Evolutionary conservation across 441 rosid species (phyloP).

Genomic region (Iberis amara): DNA sequence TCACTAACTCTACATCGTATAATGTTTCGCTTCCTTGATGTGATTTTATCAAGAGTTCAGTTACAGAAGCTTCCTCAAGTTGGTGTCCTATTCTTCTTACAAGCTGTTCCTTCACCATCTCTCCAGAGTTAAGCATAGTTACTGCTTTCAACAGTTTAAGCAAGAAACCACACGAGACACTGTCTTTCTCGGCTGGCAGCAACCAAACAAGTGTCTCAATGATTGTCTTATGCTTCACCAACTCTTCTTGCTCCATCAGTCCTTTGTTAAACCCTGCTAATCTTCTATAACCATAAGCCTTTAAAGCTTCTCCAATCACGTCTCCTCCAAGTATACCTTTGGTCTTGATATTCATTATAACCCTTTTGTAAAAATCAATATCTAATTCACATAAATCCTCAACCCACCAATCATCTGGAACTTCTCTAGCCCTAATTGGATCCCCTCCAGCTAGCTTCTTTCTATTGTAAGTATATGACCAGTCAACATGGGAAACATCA

Average conservation of each 20-base stretch:
- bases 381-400: conserved; percentile 81
- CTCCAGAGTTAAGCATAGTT: conserved; percentile 44
- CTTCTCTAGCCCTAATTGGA: conserved; percentile 42
- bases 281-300: conserved; percentile 72
- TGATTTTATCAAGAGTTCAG: conserved; percentile 53
- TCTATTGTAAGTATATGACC: conserved; percentile 71
- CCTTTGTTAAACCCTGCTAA: conserved; percentile 52
- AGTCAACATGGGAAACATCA: conserved; percentile 60
- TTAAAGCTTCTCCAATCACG: conserved; percentile 74
- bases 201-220: conserved; percentile 56
- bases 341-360: conserved; percentile 42
- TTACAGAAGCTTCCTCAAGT: conserved; percentile 65
- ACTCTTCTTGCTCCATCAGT: conserved; percentile 40
- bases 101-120: conserved; percentile 41
- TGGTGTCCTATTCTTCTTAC: conserved; percentile 60
- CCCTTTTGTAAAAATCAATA: conserved; percentile 55
- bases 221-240: conserved; percentile 40
- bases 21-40: conserved; percentile 43
- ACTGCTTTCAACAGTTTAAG: conserved; percentile 71
- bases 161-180: conserved; percentile 68
- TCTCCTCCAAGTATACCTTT: conserved; percentile 40
- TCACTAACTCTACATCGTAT: conserved; percentile 56
- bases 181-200: conserved; percentile 59
- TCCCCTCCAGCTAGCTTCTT: conserved; percentile 45
- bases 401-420: conserved; percentile 84